A percentile compares a stretch with the other conserved stretches of the same genome.
phyloP scores from a whole-genome alignment of 371 early-diverging fungal genomes.

The Thermomucor indicae-seudaticae region DNA sequence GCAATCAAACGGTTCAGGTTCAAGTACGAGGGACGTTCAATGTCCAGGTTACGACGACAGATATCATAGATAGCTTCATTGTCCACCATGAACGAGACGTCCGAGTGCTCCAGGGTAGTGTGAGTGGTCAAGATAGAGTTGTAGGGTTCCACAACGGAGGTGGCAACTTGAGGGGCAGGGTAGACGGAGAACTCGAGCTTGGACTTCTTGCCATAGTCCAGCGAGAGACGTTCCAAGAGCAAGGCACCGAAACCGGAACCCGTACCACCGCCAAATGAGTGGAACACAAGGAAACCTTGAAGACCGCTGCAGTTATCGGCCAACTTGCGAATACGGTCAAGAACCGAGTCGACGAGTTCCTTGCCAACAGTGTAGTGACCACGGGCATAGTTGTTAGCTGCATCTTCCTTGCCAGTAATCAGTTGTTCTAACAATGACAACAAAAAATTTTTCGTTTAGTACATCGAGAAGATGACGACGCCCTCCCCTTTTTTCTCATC shows the following conservation, averaged over 20 bases:
- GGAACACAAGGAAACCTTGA: conserved; percentile 97
- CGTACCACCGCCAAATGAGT: conserved; percentile 99
- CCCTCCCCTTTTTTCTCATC: neutral
- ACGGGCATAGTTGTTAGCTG: conserved; percentile 99
- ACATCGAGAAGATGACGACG: conserved; percentile 60
- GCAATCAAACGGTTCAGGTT: conserved; percentile 99
- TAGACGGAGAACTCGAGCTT: conserved; percentile 98
- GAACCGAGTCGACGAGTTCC: conserved; percentile 94
- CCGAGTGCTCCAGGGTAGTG: conserved; percentile 97
- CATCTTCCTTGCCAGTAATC: conserved; percentile 99
- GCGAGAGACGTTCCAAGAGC: conserved; percentile 92
- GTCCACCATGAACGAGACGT: conserved; percentile 99
- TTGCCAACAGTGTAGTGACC: conserved; percentile 99
- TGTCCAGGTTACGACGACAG: conserved; percentile 97
- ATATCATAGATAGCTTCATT: conserved; percentile 99
- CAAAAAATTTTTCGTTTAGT: neutral
- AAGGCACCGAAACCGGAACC: conserved; percentile 99
- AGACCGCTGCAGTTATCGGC: conserved; percentile 97
- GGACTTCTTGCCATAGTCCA: conserved; percentile 97
- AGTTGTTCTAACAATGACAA: conserved; percentile 67
- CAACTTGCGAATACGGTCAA: conserved; percentile 96
- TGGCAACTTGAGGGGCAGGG: conserved; percentile 97
- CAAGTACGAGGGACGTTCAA: conserved; percentile 96
- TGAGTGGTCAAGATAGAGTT: conserved; percentile 98
- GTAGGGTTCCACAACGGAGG: conserved; percentile 97